A percentile compares a stretch with the other conserved stretches of the same genome.
phyloP scores from a whole-genome alignment of 345 rosid genomes.

The Tarenaya hassleriana region DNA sequence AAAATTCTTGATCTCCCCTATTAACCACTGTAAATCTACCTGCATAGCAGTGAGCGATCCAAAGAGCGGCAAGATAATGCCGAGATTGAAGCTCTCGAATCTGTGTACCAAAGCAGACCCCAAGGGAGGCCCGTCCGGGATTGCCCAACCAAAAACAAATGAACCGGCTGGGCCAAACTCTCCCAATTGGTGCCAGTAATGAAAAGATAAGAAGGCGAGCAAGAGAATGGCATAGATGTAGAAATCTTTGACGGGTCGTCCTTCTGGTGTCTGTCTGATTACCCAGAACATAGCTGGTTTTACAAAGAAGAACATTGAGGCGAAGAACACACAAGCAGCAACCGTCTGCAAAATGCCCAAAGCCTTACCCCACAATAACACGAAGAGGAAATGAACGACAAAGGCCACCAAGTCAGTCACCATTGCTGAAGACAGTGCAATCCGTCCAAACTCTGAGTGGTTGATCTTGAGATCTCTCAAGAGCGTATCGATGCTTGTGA shows the following conservation, averaged over 20 bases:
- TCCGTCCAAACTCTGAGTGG: conserved; percentile 33
- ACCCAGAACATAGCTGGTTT: conserved; percentile 30
- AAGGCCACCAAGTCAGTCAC: conserved; percentile 8
- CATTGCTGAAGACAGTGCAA: conserved; percentile 24
- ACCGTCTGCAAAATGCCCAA: background rate
- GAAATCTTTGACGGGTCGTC: conserved; percentile 25
- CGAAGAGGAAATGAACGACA: background rate
- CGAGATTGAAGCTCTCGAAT: conserved; percentile 30
- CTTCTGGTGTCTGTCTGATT: conserved; percentile 30
- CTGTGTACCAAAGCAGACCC: conserved; percentile 37
- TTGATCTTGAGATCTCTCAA: conserved; percentile 33
- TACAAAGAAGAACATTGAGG: conserved; percentile 4
- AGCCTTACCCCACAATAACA: background rate
- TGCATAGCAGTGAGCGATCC: conserved; percentile 18
- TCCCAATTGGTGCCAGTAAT: conserved; percentile 17
- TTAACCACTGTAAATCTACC: background rate
- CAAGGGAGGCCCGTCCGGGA: conserved; percentile 43
- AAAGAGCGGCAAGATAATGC: conserved; percentile 27
- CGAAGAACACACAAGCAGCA: conserved; percentile 14
- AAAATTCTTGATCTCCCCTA: background rate
- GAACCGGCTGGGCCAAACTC: conserved; percentile 32
- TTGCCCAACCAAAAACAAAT: conserved; percentile 33
- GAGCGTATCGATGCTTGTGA: conserved; percentile 27
- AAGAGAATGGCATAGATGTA: conserved; percentile 25
- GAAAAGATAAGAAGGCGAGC: conserved; percentile 23